Conservation (phyloP, 805 yeast genomes). For the Ogataea methylovora region DNA sequence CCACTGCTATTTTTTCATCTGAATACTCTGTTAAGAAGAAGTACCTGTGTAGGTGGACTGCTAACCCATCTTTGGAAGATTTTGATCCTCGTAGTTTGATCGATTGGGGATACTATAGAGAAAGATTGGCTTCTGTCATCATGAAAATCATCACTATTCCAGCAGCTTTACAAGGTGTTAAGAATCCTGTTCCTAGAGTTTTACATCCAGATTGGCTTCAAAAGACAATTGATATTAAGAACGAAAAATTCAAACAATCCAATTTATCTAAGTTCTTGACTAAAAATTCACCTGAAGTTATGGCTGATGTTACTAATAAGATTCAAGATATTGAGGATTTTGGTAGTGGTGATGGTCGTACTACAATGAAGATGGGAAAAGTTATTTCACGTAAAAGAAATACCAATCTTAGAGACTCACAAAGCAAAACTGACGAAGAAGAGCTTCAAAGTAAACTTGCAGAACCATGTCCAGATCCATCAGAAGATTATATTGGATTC, state of each 20-base stretch:
- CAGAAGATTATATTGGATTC: constrained; percentile 60
- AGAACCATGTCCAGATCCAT: constrained; percentile 58
- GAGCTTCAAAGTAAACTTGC: constrained; percentile 36
- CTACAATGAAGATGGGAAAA: constrained; percentile 21
- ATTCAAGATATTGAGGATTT: constrained; percentile 73
- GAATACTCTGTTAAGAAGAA: constrained; percentile 62
- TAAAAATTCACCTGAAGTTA: constrained; percentile 26
- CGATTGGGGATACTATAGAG: constrained; percentile 91
- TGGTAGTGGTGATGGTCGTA: constrained; percentile 29
- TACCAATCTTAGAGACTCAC: constrained; percentile 17
- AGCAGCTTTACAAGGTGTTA: constrained; percentile 84
- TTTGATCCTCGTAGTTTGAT: constrained; percentile 85
- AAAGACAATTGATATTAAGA: constrained; percentile 48
- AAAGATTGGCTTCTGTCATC: constrained; percentile 84
- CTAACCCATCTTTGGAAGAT: constrained; percentile 64
- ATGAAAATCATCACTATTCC: constrained; percentile 96
- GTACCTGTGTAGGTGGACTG: constrained; percentile 80
- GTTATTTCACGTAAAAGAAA: constrained; percentile 43
- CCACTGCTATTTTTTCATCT: constrained; percentile 91
- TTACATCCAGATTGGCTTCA: constrained; percentile 91
- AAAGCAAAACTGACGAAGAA: constrained; percentile 33
- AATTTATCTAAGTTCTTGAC: constrained; percentile 53
- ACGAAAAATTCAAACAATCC: constrained; percentile 68
- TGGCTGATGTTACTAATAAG: constrained; percentile 25
- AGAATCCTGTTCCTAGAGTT: constrained; percentile 92